Evolutionary conservation across 2,329 filamentous ascomycete species (phyloP), one percentile per base, ranked within the genome.

Genomic region (Apiospora marii): DNA sequence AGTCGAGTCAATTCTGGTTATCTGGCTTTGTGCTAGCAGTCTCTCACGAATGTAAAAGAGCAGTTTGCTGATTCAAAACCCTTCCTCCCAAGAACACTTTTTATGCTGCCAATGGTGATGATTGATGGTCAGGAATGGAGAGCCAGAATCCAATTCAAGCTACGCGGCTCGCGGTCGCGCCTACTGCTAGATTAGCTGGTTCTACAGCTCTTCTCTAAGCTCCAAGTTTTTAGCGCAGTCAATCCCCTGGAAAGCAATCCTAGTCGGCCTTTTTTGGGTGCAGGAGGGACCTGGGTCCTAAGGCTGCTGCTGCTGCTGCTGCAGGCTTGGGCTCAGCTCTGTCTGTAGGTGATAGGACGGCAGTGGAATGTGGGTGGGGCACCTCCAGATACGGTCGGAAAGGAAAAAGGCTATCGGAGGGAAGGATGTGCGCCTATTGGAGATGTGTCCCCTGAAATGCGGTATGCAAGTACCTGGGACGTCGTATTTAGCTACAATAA

Each of bases 141-240:
- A 41, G 34, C 34, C 12, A 34, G 10, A 34, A 16, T 19, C 46
- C 14, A 51, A 51, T 22, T 12, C 34, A 12, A 64, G 34, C 19
- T 64, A 24, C 58, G 58, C 58, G 58, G 58, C 41, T 30, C 58
- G 58, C 58, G 58, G 58, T 64, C 58, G 58, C 58, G 58, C 30
- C 58, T 64, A n/a, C 13, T 41, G 58, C 30, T 64, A 12, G 30
- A 8, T 10, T 41, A 61, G 53, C 53, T 37, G 53, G 30, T 27
- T 53, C 24, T 30, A 53, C 49, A 53, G 49, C 49, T 53, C 46
- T n/a, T 49, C 46, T 19, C 46, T 41, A 41, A 41, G 8, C 37
- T 41, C 37, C 37, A 41, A 41, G n/a, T 24, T 61, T 37, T 64
- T 64, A 64, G 58, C 58, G 58, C 19, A 64, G 30, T 64, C 58